A percentile compares a stretch with the other conserved stretches of the same genome.
Evolutionary conservation across 768 basidiomycete genomes (phyloP).

Genomic region (Cytidiella melzeri): DNA sequence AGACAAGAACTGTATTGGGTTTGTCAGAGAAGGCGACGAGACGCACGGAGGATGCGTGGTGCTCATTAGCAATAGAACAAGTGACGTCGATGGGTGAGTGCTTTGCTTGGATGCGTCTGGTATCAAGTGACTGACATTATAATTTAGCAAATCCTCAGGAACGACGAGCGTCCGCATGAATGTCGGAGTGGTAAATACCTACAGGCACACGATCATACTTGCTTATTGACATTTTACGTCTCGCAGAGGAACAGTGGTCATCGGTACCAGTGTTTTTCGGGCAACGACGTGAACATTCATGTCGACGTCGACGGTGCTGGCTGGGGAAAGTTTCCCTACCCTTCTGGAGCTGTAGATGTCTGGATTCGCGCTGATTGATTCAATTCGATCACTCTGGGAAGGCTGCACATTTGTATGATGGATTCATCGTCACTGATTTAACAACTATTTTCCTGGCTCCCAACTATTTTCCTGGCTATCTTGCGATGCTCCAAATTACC

Average conservation of each 20-base stretch:
- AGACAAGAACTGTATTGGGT: constrained; percentile 64
- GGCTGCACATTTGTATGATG: neutral
- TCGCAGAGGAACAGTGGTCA: constrained; percentile 26
- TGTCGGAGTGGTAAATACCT: constrained; percentile 48
- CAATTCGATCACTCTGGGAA: neutral
- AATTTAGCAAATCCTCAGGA: constrained; percentile 27
- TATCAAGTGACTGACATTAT: constrained; percentile 15
- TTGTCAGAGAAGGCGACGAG: constrained; percentile 58
- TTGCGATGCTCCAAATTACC: neutral
- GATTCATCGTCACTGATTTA: too few species aligned
- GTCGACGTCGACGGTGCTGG: constrained; percentile 43
- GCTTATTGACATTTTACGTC: constrained; percentile 20
- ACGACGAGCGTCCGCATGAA: constrained; percentile 55
- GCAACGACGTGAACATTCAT: constrained; percentile 36
- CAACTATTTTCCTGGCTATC: too few species aligned
- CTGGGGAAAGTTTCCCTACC: constrained; percentile 63
- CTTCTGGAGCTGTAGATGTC: constrained; percentile 48
- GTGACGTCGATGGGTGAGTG: constrained; percentile 8
- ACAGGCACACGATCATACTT: constrained; percentile 28
- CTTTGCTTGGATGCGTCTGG: neutral
- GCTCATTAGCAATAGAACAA: constrained; percentile 55
- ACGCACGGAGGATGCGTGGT: constrained; percentile 61
- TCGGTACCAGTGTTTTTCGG: constrained; percentile 44
- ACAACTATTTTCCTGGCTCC: too few species aligned
- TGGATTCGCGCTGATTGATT: constrained; percentile 36